A percentile compares a stretch with the other conserved stretches of the same genome.
phyloP scores from a whole-genome alignment of 2,329 filamentous ascomycete species.

The Phialocephala subalpina region DNA sequence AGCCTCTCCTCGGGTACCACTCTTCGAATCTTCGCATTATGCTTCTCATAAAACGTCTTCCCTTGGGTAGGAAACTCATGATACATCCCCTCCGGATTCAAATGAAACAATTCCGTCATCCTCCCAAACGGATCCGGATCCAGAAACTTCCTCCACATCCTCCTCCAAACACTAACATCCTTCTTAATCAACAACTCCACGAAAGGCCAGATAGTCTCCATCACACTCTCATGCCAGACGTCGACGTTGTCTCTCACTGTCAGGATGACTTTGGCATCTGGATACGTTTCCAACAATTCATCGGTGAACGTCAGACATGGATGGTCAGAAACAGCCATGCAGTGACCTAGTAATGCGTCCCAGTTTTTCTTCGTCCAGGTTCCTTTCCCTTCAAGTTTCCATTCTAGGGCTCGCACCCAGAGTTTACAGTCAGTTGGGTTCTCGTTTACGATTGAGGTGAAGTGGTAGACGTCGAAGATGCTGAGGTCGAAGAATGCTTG shows the following conservation, averaged over 20 bases:
- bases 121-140: slow-evolving; percentile 66
- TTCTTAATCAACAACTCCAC: slow-evolving; percentile 69
- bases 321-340: slow-evolving; percentile 34
- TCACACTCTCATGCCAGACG: slow-evolving; percentile 20
- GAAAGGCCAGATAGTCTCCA: slow-evolving; percentile 41
- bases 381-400: slow-evolving; percentile 43
- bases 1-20: slow-evolving; percentile 16
- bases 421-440: slow-evolving; percentile 42
- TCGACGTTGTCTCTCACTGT: slow-evolving; percentile 20
- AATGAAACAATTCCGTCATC: slow-evolving; percentile 21
- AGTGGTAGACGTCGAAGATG: slow-evolving; percentile 18
- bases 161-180: slow-evolving; percentile 60
- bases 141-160: slow-evolving; percentile 70
- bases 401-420: slow-evolving; percentile 46
- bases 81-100: slow-evolving; percentile 22
- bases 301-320: slow-evolving; percentile 39
- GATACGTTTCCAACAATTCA: slow-evolving; percentile 26
- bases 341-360: slow-evolving; percentile 46
- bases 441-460: slow-evolving; percentile 14
- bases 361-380: slow-evolving; percentile 43
- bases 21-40: slow-evolving; percentile 23
- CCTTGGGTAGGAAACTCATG: slow-evolving; percentile 20
- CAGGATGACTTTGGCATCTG: slow-evolving; percentile 29
- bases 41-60: slow-evolving; percentile 20
- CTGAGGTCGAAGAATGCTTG: slow-evolving; percentile 23